These are phyloP conservation scores for Phylloporus sp. DNA, from an alignment of 768 basidiomycete species.

Conservation along the genomic window DNA sequence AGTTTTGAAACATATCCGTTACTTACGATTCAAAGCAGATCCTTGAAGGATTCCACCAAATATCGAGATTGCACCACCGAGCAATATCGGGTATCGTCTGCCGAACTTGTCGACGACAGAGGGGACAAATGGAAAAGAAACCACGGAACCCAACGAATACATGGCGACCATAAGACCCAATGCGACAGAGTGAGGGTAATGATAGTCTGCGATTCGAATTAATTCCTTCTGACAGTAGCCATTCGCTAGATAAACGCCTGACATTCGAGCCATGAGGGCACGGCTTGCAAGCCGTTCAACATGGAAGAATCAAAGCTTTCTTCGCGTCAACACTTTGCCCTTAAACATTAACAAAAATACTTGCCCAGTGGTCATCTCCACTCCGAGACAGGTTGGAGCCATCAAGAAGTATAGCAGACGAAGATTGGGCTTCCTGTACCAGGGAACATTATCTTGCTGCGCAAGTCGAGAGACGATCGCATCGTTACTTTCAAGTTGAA, in stretches of 20 bases:
- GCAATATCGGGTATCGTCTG: constrained; percentile 1
- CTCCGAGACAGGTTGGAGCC: constrained; percentile 34
- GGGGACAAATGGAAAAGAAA: constrained; percentile 40
- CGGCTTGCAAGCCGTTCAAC: constrained; percentile 59
- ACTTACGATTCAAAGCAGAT: constrained; percentile 9
- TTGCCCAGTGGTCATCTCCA: constrained; percentile 9
- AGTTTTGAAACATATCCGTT: too few relatives aligned
- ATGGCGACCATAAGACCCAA: constrained; percentile 55
- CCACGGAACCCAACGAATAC: constrained; percentile 54
- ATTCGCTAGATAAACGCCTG: constrained; percentile 7
- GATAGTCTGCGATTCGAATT: constrained; percentile 38
- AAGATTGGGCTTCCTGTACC: constrained; percentile 59
- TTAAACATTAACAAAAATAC: background rate
- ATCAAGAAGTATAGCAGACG: constrained; percentile 49
- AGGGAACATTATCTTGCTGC: constrained; percentile 46
- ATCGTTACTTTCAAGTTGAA: constrained; percentile 1
- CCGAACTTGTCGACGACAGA: background rate
- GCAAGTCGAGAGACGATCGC: constrained; percentile 12
- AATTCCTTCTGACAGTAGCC: background rate
- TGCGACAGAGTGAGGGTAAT: constrained; percentile 48
- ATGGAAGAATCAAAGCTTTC: constrained; percentile 38
- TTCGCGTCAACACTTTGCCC: background rate
- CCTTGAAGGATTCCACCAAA: constrained; percentile 9
- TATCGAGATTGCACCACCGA: constrained; percentile 5
- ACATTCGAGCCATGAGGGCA: constrained; percentile 53